Percentiles rank a stretch among this genome's conserved stretches.
These are phyloP conservation scores for Cadophora sp. DNA, from an alignment of 2,329 filamentous ascomycete genomes.

Conservation along the genomic window DNA sequence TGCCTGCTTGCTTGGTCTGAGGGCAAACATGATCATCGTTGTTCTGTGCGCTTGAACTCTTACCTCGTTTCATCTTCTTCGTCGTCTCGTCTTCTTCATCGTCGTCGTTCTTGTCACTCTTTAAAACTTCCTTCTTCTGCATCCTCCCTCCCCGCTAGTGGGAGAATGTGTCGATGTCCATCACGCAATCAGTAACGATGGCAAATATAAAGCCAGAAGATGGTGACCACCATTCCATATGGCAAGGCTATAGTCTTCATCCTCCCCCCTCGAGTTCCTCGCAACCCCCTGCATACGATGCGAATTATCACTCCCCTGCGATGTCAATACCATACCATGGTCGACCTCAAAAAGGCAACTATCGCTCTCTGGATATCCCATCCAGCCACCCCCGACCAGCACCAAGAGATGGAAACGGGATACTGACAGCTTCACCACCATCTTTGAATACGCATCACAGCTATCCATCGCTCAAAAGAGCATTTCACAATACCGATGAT, in stretches of 20 bases:
- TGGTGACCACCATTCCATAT: constrained; percentile 41
- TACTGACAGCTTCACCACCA: constrained; percentile 41
- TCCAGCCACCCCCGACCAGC: constrained; percentile 38
- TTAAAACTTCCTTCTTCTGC: constrained; percentile 25
- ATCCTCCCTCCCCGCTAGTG: constrained; percentile 19
- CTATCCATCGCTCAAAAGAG: constrained; percentile 45
- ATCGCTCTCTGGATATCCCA: constrained; percentile 44
- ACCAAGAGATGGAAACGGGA: constrained; percentile 34
- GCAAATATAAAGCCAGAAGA: constrained; percentile 46
- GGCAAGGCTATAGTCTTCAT: constrained; percentile 44
- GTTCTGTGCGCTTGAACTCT: constrained; percentile 33
- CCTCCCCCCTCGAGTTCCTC: constrained; percentile 33
- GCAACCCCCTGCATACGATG: constrained; percentile 40
- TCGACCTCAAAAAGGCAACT: constrained; percentile 39
- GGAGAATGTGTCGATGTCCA: constrained; percentile 43
- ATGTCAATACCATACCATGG: constrained; percentile 40
- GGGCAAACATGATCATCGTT: constrained; percentile 35
- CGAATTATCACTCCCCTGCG: constrained; percentile 37
- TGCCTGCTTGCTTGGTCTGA: constrained; percentile 31
- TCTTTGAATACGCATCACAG: constrained; percentile 43
- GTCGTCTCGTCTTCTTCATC: background rate
- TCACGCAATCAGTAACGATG: constrained; percentile 45
- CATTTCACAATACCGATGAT: constrained; percentile 41
- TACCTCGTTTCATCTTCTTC: constrained; percentile 10
- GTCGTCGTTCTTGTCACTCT: constrained; percentile 26